Evolutionary conservation across 305 asterid species (phyloP).

Genomic region (Fraxinus albicans): DNA sequence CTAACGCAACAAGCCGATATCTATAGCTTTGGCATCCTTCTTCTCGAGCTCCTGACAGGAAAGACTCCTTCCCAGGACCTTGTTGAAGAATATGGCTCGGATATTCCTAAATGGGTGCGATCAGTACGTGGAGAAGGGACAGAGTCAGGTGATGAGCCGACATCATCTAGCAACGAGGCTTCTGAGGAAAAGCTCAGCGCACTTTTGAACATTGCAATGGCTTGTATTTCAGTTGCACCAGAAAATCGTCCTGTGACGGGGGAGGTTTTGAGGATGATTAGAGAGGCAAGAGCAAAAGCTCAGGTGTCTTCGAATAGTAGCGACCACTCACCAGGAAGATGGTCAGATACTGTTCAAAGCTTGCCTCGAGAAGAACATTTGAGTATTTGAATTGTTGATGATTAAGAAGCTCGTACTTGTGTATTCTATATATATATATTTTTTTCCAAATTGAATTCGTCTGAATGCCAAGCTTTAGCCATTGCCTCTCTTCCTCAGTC

Average conservation of each 20-base stretch:
- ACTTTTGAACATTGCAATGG: slow-evolving; percentile 65
- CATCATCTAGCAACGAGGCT: slow-evolving; percentile 73
- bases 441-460: background rate
- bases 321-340: slow-evolving; percentile 86
- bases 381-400: slow-evolving; percentile 51
- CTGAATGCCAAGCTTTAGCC: background rate
- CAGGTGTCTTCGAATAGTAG: slow-evolving; percentile 78
- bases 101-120: slow-evolving; percentile 79
- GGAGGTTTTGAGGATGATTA: slow-evolving; percentile 81
- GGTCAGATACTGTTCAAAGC: slow-evolving; percentile 96
- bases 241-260: slow-evolving; percentile 68
- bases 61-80: slow-evolving; percentile 89
- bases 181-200: slow-evolving; percentile 76
- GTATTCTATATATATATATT: background rate
- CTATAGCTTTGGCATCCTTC: slow-evolving; percentile 86
- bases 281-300: slow-evolving; percentile 85
- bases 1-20: slow-evolving; percentile 80
- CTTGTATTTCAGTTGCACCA: slow-evolving; percentile 53
- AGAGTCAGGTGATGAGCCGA: slow-evolving; percentile 73
- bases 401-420: background rate
- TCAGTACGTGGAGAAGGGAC: slow-evolving; percentile 82
- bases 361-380: slow-evolving; percentile 82
- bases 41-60: slow-evolving; percentile 88
- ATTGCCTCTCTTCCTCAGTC: background rate
- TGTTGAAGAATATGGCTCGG: slow-evolving; percentile 81